Conservation (phyloP, 129 eudicot genomes). For the Calendula officinalis region DNA sequence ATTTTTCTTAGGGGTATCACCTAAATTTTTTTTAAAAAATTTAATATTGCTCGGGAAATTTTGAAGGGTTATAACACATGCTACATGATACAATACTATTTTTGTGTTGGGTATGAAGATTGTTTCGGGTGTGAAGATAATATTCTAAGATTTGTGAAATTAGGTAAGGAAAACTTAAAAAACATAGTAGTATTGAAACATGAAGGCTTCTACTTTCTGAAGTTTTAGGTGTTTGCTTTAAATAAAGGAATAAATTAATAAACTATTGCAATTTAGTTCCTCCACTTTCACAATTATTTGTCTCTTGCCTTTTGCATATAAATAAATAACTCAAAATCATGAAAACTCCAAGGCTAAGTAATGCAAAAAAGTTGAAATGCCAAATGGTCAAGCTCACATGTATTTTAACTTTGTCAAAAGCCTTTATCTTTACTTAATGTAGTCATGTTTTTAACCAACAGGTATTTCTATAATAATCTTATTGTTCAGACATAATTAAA, state of each 20-base stretch:
- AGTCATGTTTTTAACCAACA: slow-evolving; percentile 17
- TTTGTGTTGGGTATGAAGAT: slow-evolving; percentile 2
- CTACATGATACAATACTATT: not conserved
- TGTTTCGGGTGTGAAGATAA: not conserved
- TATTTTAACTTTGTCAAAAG: slow-evolving; percentile 32
- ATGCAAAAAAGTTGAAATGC: slow-evolving; percentile 32
- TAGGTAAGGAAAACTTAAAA: slow-evolving; percentile 20
- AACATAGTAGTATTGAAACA: slow-evolving; percentile 7
- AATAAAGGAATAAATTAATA: slow-evolving; percentile 12
- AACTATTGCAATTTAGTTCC: slow-evolving; percentile 18
- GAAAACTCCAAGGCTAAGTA: slow-evolving; percentile 46
- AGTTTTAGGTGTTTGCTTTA: slow-evolving; percentile 32
- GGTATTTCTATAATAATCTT: not conserved
- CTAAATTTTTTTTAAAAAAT: too few species aligned
- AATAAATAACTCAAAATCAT: slow-evolving; percentile 10
- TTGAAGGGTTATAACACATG: too few species aligned
- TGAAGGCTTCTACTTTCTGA: slow-evolving; percentile 30
- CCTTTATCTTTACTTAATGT: slow-evolving; percentile 30
- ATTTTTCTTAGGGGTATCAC: too few species aligned
- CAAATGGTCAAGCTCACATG: slow-evolving; percentile 36
- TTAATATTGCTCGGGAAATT: too few species aligned
- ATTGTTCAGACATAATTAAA: not conserved
- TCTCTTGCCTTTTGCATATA: slow-evolving; percentile 16
- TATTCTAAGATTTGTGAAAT: slow-evolving; percentile 10
- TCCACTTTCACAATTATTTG: slow-evolving; percentile 16